Evolutionary conservation across 1,284 basidiomycete genomes (phyloP).

Genomic region (Trametes versicolor): DNA sequence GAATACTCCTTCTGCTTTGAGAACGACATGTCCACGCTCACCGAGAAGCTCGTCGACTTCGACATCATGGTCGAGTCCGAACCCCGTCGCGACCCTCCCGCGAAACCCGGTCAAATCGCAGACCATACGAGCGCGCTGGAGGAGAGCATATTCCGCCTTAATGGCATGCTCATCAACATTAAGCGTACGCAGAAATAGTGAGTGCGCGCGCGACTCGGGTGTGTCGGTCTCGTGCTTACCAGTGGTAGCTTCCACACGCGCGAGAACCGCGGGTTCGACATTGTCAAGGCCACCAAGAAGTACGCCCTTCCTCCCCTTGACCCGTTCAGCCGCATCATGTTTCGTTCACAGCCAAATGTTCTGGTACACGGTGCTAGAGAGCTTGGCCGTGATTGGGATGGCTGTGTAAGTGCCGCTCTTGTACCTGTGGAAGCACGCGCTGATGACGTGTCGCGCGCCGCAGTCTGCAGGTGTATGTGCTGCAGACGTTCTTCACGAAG

Average conservation of each 20-base stretch:
- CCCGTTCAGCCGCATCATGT: conserved; percentile 40
- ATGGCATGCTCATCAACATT: conserved; percentile 85
- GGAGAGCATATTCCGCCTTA: conserved; percentile 92
- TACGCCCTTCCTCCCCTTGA: conserved; percentile 43
- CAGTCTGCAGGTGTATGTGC: conserved; percentile 88
- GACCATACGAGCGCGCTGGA: conserved; percentile 93
- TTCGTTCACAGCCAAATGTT: conserved; percentile 74
- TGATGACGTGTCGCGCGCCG: conserved; percentile 17
- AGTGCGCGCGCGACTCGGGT: conserved; percentile 41
- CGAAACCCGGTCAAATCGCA: conserved; percentile 84
- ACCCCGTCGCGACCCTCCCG: conserved; percentile 83
- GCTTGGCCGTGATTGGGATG: conserved; percentile 81
- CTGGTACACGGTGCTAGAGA: conserved; percentile 90
- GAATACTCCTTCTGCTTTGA: conserved; percentile 99
- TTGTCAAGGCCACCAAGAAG: conserved; percentile 84
- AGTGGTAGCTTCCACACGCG: conserved; percentile 77
- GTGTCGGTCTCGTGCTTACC: conserved; percentile 15
- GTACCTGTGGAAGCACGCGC: conserved; percentile 15
- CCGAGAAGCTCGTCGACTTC: conserved; percentile 93
- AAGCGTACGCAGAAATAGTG: conserved; percentile 94
- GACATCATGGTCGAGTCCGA: conserved; percentile 98
- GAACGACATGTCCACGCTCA: conserved; percentile 93
- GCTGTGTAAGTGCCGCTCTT: conserved; percentile 66
- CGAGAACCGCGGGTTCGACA: conserved; percentile 83
- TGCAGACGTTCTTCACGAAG: conserved; percentile 94